phyloP scores from a whole-genome alignment of 495 filamentous ascomycete genomes.

The Penicillium daleae region DNA sequence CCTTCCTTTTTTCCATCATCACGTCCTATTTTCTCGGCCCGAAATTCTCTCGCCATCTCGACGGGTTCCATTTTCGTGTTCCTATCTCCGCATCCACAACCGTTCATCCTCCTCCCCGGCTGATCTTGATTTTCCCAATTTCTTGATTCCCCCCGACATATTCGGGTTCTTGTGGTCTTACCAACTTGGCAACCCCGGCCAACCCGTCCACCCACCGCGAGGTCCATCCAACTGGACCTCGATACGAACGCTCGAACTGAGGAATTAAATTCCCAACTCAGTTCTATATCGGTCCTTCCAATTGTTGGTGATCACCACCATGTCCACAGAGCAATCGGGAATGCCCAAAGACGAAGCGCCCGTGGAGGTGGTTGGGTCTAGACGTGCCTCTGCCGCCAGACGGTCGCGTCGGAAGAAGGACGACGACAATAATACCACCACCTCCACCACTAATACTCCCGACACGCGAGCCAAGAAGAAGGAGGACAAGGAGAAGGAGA shows the following conservation, averaged over 20 bases:
- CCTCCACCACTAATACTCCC: conserved; percentile 20
- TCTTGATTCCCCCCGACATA: not conserved
- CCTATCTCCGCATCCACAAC: not conserved
- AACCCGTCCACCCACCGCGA: conserved; percentile 5
- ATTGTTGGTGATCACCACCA: conserved; percentile 12
- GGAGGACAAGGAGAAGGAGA: conserved; percentile 38
- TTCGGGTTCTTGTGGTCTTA: not conserved
- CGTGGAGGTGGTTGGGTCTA: conserved; percentile 25
- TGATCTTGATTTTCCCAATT: not conserved
- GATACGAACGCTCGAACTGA: not conserved
- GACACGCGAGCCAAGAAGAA: conserved; percentile 33
- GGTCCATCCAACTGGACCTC: conserved; percentile 7
- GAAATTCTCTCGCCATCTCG: conserved; percentile 13
- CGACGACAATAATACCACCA: conserved; percentile 31
- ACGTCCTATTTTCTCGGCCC: conserved; percentile 11
- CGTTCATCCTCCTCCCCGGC: not conserved
- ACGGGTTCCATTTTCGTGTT: conserved; percentile 27
- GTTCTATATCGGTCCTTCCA: not conserved
- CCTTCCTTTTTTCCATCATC: conserved; percentile 11
- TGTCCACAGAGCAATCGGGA: conserved; percentile 27
- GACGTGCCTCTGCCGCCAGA: conserved; percentile 38
- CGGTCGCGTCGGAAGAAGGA: conserved; percentile 56
- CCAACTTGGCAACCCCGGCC: not conserved
- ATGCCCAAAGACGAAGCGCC: conserved; percentile 25
- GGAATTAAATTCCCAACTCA: not conserved